Conservation (phyloP, 345 rosid genomes). For the Reutealis trisperma region DNA sequence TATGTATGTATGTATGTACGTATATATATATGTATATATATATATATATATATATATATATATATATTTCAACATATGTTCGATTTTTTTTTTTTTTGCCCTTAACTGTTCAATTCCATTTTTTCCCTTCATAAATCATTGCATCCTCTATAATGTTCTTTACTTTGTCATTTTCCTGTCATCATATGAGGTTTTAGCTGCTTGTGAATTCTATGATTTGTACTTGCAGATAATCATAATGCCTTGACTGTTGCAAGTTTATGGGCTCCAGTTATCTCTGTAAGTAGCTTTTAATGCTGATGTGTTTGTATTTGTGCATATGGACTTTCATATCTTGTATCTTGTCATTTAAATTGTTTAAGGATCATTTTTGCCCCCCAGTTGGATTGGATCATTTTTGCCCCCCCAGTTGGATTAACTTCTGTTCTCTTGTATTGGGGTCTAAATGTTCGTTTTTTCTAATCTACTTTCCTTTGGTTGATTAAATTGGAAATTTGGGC, state of each 20-base stretch:
- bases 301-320: neutral
- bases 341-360: too few relatives aligned
- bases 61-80: neutral
- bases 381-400: neutral
- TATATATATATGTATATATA: too few relatives aligned
- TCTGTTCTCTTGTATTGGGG: neutral
- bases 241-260: conserved; percentile 77
- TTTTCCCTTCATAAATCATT: neutral
- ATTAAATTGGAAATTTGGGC: neutral
- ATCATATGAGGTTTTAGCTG: neutral
- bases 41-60: too few relatives aligned
- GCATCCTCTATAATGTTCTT: neutral
- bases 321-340: too few relatives aligned
- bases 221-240: conserved; percentile 89
- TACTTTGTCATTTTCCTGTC: neutral
- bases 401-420: neutral
- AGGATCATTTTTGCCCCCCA: neutral
- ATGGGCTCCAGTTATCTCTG: conserved; percentile 94
- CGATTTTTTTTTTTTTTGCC: neutral
- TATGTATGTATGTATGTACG: too few relatives aligned
- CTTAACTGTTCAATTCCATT: neutral
- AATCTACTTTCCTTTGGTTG: neutral
- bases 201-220: conserved; percentile 7
- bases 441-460: neutral
- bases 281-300: conserved; percentile 46